Percentiles rank a stretch among this genome's conserved stretches.
Evolutionary conservation across 768 basidiomycete genomes (phyloP).

Genomic region (Amanita subjunquillea): DNA sequence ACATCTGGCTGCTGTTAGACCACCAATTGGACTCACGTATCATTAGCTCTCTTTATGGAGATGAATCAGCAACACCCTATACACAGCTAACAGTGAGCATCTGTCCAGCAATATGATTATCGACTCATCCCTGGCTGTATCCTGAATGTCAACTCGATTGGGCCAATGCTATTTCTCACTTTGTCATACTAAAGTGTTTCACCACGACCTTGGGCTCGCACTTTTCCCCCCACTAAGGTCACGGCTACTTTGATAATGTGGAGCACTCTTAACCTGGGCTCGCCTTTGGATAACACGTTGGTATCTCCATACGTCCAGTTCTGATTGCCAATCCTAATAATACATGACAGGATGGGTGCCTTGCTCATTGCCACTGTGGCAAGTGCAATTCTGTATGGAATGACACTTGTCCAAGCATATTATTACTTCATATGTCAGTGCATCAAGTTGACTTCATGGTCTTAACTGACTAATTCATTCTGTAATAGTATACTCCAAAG

Average conservation of each 20-base stretch:
- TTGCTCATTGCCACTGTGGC: not conserved
- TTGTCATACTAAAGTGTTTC: no score
- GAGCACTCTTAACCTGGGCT: not conserved
- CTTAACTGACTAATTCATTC: not conserved
- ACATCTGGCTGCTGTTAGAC: no score
- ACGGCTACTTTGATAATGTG: not conserved
- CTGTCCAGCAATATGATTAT: no score
- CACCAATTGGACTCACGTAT: no score
- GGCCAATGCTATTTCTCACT: no score
- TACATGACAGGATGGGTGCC: not conserved
- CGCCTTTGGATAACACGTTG: not conserved
- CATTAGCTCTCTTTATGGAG: no score
- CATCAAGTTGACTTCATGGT: not conserved
- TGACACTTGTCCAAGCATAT: not conserved
- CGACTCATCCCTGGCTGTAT: no score
- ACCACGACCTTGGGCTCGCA: no score
- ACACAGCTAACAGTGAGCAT: no score
- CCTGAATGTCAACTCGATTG: no score
- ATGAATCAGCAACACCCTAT: no score
- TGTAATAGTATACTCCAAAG: not conserved
- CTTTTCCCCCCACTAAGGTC: not conserved
- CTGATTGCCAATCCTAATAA: not conserved
- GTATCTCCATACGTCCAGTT: not conserved
- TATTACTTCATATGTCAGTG: not conserved
- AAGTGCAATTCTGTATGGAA: not conserved